Evolutionary conservation across 2,329 filamentous ascomycete genomes (phyloP), one percentile per base, ranked within the genome.

Genomic region (Fusarium begoniae): DNA sequence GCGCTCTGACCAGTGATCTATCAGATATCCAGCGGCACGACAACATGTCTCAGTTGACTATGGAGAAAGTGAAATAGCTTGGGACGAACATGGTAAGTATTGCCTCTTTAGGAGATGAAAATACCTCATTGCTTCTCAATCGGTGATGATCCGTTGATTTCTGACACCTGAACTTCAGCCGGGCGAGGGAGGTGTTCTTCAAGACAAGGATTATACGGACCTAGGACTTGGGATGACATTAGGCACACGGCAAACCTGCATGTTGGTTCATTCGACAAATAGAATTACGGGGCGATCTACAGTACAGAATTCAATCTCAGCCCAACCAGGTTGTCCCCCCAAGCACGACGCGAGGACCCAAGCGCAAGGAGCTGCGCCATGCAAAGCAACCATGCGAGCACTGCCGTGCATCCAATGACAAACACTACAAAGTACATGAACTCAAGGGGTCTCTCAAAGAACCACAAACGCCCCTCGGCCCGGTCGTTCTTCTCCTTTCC

Each of bases 401-500:
- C 38, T 18, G 14, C 8, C 35, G 44, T 20, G 38, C 68, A 54
- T 24, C 73, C 77, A 58, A 79, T 13, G 8, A 72, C 26, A 58
- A 80, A 80, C 8, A 77, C 43, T 4, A 30, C 37, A 45, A 80
- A 66, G 37, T 75, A 80, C 47, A 80, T 72, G 32, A 63, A 35
- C 38, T 80, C 79, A 14, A 80, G 65, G 4, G 79, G 76, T n/a
- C 79, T 59, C 10, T 72, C 56, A 43, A 72, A 74, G 40, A 57
- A 73, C 50, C 70, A 75, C 15, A 63, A 66, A 5, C 13, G 58
- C 2, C 70, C 69, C 32, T 59, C 50, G 6, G 35, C 35, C 15
- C 73, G 60, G 12, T 62, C 64, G 40, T 69, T 79, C 20, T 64
- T 69, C 64, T 80, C 78, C 53, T 76, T 78, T 7, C 63, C 60